These are phyloP conservation scores for Teunomyces funiuensis DNA, from an alignment of 805 yeast genomes.

Conservation along the genomic window DNA sequence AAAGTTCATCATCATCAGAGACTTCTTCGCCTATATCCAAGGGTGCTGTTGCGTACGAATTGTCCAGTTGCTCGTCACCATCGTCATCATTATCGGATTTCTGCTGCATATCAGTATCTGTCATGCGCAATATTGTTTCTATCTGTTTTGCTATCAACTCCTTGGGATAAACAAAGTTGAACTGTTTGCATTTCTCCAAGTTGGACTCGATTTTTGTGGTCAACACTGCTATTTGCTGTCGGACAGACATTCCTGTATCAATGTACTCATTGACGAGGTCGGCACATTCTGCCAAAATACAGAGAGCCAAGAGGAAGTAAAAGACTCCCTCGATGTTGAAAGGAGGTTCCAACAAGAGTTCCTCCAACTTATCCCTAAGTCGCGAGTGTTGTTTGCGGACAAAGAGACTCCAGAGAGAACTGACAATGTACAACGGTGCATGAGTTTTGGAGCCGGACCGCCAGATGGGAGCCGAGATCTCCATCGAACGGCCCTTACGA, in stretches of 20 bases:
- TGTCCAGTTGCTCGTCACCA: background rate
- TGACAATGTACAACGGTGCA: conserved; percentile 41
- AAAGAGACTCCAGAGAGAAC: conserved; percentile 44
- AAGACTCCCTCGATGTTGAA: conserved; percentile 42
- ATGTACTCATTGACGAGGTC: conserved; percentile 16
- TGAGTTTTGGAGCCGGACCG: conserved; percentile 39
- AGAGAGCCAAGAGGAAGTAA: conserved; percentile 33
- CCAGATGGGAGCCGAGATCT: conserved; percentile 36
- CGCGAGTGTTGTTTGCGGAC: conserved; percentile 32
- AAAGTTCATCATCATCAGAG: conserved; percentile 1
- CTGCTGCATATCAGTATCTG: background rate
- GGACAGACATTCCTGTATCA: background rate
- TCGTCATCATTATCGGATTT: background rate
- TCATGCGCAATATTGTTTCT: background rate
- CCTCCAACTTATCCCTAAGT: conserved; percentile 35
- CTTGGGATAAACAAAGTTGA: conserved; percentile 26
- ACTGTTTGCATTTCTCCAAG: conserved; percentile 19
- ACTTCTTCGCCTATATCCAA: conserved; percentile 2
- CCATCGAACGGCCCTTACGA: conserved; percentile 1
- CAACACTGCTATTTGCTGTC: background rate
- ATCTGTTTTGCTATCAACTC: conserved; percentile 14
- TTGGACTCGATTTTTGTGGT: background rate
- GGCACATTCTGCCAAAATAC: conserved; percentile 25
- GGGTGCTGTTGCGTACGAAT: too few relatives aligned
- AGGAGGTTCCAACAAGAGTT: conserved; percentile 43